These are phyloP conservation scores for Vickermania ingenoplastis DNA, from an alignment of 208 protist species.

Conservation along the genomic window DNA sequence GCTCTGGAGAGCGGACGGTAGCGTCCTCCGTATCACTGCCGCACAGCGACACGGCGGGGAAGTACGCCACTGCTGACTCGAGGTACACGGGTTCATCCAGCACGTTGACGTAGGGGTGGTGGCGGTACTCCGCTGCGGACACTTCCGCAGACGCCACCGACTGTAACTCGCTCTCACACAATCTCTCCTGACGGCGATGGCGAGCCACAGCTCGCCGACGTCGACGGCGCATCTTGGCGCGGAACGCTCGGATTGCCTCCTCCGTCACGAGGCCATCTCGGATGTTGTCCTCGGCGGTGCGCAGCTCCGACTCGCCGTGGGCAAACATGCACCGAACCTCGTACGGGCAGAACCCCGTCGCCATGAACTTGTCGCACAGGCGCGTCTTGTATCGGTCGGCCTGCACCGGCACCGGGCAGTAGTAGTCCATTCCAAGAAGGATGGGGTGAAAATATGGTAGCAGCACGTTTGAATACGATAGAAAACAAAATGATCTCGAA, in stretches of 20 bases:
- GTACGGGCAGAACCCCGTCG: conserved; percentile 47
- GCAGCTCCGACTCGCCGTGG: conserved; percentile 61
- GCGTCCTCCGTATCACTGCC: too few relatives aligned
- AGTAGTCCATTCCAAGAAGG: too few relatives aligned
- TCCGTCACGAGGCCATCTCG: conserved; percentile 49
- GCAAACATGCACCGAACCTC: conserved; percentile 67
- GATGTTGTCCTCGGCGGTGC: conserved; percentile 53
- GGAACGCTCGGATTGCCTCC: conserved; percentile 54
- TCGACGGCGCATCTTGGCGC: conserved; percentile 2
- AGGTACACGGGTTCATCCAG: background rate
- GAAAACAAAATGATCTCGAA: background rate
- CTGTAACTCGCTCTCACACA: too few relatives aligned
- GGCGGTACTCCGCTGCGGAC: background rate
- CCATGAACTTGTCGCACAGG: conserved; percentile 58
- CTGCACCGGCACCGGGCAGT: conserved; percentile 12
- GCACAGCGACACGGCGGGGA: too few relatives aligned
- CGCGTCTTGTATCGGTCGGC: conserved; percentile 54
- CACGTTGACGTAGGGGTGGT: background rate
- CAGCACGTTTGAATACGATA: conserved; percentile 1
- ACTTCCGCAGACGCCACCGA: too few relatives aligned
- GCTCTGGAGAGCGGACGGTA: too few relatives aligned
- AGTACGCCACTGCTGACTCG: too few relatives aligned
- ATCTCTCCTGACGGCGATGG: background rate
- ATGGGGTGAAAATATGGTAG: background rate
- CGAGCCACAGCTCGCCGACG: background rate